Conservation (phyloP, 2,329 filamentous ascomycete genomes). For the Phaeosphaeria sp. region DNA sequence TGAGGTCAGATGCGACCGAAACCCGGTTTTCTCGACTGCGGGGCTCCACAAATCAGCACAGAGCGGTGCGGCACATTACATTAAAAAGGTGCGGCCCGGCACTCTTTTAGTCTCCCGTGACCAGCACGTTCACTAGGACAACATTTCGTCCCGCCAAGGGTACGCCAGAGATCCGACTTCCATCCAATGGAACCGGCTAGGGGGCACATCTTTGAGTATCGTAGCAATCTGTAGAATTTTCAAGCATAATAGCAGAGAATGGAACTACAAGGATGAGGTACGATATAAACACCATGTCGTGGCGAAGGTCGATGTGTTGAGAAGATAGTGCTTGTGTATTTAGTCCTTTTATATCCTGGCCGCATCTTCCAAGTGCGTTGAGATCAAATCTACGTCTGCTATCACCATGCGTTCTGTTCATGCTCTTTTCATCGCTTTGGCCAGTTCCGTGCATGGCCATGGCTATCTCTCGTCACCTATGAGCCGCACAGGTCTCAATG, state of each 20-base stretch:
- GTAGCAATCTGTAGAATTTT: background rate
- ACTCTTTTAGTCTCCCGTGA: constrained; percentile 2
- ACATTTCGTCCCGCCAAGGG: background rate
- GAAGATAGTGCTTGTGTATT: background rate
- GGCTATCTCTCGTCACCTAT: constrained; percentile 41
- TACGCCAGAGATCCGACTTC: background rate
- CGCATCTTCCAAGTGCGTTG: background rate
- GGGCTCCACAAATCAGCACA: constrained; percentile 4
- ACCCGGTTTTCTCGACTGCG: constrained; percentile 4
- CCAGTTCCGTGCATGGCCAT: constrained; percentile 31
- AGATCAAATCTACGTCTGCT: background rate
- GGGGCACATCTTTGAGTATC: background rate
- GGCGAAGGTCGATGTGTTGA: too few species aligned
- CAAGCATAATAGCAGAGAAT: background rate
- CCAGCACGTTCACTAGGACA: background rate
- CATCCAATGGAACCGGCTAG: background rate
- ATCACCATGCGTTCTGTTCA: constrained; percentile 26
- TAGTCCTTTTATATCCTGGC: background rate
- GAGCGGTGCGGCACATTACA: background rate
- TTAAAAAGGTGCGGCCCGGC: background rate
- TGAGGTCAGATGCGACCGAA: background rate
- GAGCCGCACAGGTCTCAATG: constrained; percentile 44
- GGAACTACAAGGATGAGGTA: background rate
- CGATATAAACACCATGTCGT: too few species aligned
- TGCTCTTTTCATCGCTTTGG: constrained; percentile 25